Conservation (phyloP, 306 rosid species). For the Urtica urens region DNA sequence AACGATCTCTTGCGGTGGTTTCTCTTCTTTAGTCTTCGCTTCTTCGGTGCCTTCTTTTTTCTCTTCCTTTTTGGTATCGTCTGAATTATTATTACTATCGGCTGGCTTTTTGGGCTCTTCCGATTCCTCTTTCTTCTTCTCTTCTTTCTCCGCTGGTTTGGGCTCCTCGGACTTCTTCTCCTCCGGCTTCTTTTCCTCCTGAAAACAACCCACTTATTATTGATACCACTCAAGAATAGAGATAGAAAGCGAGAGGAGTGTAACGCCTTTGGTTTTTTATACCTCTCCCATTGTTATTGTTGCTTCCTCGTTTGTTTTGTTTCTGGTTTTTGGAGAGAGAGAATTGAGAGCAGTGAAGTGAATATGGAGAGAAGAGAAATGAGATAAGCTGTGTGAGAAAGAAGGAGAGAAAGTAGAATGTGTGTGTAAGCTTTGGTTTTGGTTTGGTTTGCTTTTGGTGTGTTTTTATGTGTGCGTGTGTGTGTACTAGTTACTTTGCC, state of each 20-base stretch:
- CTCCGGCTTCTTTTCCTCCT: constrained; percentile 72
- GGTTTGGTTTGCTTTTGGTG: no score
- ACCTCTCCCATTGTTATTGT: not conserved
- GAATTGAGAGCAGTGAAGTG: no score
- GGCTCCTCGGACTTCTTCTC: constrained; percentile 32
- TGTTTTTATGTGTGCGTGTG: no score
- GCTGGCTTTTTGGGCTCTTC: constrained; percentile 18
- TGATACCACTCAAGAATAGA: not conserved
- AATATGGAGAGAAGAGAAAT: no score
- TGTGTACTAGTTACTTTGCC: not conserved
- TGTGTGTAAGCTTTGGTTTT: no score
- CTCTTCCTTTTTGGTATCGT: constrained; percentile 20
- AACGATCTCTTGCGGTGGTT: constrained; percentile 48
- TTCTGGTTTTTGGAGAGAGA: no score
- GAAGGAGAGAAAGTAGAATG: not conserved
- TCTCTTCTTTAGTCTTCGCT: constrained; percentile 10
- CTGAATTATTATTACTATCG: constrained; percentile 25
- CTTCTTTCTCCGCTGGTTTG: constrained; percentile 35
- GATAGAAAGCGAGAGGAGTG: no score
- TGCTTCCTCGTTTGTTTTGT: not conserved
- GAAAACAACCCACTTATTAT: constrained; percentile 10
- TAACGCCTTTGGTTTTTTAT: not conserved
- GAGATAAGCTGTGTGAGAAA: not conserved
- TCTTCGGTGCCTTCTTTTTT: constrained; percentile 22
- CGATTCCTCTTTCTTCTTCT: constrained; percentile 20